Evolutionary conservation across 2,329 filamentous ascomycete species (phyloP).

Genomic region (Colletotrichum sp.): DNA sequence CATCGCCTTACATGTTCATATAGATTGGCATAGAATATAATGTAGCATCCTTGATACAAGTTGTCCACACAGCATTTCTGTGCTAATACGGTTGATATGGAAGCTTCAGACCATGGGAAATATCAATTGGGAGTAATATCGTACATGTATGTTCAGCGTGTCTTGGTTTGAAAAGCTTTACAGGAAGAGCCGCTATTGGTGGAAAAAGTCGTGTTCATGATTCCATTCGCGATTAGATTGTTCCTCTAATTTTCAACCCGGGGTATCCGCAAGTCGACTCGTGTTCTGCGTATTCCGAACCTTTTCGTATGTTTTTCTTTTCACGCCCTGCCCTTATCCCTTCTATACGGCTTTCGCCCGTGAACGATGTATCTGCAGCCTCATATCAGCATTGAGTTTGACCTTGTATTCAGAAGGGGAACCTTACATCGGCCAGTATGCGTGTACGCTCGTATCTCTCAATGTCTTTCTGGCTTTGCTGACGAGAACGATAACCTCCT

Average conservation of each 20-base stretch:
- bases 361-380: background rate
- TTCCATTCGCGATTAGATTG: background rate
- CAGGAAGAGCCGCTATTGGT: background rate
- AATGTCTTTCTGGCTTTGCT: conserved; percentile 26
- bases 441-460: conserved; percentile 27
- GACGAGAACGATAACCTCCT: conserved; percentile 30
- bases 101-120: background rate
- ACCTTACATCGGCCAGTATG: conserved; percentile 24
- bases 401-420: accelerated
- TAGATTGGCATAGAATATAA: background rate
- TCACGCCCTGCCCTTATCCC: background rate
- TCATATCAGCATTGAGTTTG: background rate
- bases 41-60: background rate
- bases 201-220: background rate
- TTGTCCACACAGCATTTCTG: background rate
- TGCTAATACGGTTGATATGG: background rate
- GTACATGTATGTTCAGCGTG: background rate
- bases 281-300: background rate
- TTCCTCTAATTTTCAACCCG: background rate
- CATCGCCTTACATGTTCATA: background rate
- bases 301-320: background rate
- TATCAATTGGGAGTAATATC: background rate
- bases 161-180: background rate
- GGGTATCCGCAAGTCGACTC: background rate
- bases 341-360: background rate